Evolutionary conservation across 129 eudicot genomes (phyloP), one percentile per base, ranked within the genome.

Genomic region (Helianthus annuus): DNA sequence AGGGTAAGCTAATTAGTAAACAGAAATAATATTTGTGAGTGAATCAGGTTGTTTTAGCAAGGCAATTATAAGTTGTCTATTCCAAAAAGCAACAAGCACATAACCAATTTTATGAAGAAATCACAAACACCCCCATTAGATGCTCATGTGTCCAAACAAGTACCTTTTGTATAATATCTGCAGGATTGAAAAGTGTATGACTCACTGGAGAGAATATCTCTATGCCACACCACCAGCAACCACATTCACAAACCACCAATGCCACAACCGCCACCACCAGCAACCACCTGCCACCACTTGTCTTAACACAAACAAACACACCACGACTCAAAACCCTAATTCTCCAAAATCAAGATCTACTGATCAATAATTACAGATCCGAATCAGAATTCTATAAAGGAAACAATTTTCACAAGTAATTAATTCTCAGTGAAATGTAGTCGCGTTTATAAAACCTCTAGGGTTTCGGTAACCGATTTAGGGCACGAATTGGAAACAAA

Each of bases 151-250:
- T 68, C 51, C 42, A 15, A 73, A 27, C 63, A 72, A n/a, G 48
- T 69, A 91, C 97, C 97, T 91, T 91, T 11, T 74, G 51, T 44
- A 91, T 86, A 46, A 91, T 86, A 29, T 83, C 89, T 67, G 88
- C 88, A 83, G 97, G 97, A 86, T 88, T 76, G 83, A 91, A 88
- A 40, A 91, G 83, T 48, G 97, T 91, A 83, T 91, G 97, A 76
- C 93, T 91, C 64, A 91, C 97, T 7, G 97, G 97, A 66, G 96
- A 81, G 78, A 86, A 91, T 48, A 91, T 63, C 70, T 91, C 96
- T 51, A 88, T 69, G 59, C 93, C 91, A 68, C 76, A n/a, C n/a
- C n/a, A n/a, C n/a, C n/a, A n/a, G n/a, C n/a, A n/a, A n/a, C n/a
- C n/a, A n/a, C n/a, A n/a, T n/a, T n/a, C n/a, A n/a, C n/a, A n/a